phyloP scores from a whole-genome alignment of 2,329 filamentous ascomycete genomes.

The Colletotrichum spinosum region DNA sequence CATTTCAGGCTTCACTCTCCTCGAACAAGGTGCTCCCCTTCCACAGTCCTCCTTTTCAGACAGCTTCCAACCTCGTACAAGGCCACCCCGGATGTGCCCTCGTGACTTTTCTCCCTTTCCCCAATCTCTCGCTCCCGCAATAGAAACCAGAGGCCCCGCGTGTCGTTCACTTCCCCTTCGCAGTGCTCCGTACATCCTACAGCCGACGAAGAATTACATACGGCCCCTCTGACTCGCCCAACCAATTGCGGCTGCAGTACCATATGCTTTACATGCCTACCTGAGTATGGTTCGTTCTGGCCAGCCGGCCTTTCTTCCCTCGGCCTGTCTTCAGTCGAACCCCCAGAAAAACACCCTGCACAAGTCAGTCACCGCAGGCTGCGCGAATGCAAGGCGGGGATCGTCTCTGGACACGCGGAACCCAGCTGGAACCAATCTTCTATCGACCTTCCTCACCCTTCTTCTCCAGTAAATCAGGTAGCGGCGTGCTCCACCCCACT shows the following conservation, averaged over 20 bases:
- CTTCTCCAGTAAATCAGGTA: slow-evolving; percentile 2
- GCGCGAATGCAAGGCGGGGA: neutral
- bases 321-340: neutral
- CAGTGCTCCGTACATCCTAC: neutral
- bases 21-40: too few species aligned
- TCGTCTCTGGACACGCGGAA: neutral
- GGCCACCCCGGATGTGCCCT: slow-evolving; percentile 5
- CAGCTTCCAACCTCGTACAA: neutral
- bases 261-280: too few species aligned
- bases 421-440: slow-evolving; percentile 14
- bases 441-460: neutral
- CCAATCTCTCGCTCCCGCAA: neutral
- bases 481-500: neutral
- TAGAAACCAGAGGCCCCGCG: neutral
- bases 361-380: neutral
- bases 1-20: too few species aligned
- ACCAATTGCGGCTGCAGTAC: slow-evolving; percentile 16
- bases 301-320: neutral
- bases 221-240: slow-evolving; percentile 23
- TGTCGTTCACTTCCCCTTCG: neutral
- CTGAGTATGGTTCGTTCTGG: too few species aligned
- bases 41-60: slow-evolving; percentile 8
- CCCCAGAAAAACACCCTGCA: slow-evolving; percentile 13
- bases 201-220: too few species aligned
- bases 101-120: neutral